Evolutionary conservation across 1,139 yeast genomes (phyloP), one percentile per base, ranked within the genome.

Genomic region (Komagataea norvegica): DNA sequence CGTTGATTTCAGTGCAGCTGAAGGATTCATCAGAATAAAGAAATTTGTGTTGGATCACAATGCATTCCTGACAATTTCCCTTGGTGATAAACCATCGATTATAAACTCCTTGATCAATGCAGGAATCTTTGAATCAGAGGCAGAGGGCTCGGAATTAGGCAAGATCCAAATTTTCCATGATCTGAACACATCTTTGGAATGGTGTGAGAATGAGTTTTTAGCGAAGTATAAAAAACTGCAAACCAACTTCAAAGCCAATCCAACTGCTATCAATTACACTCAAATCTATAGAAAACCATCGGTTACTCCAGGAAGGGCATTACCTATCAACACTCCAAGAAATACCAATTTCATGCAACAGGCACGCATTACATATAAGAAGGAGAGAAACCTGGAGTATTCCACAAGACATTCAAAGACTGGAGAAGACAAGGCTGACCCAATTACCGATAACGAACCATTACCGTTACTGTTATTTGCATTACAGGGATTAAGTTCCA

Each of bases 1-100:
- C 30, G 77, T 91, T 50, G 99, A 91, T 60, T 91, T 85, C 53
- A 84, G 95, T 27, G 97, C 97, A 0, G 95, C 96, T 6, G 98
- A 91, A 60, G 96, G 97, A 1, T 86, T 91, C 58, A 78, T 89
- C 50, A 70, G 96, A 49, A 83, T 93, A 46, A 78, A 86, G 56
- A 81, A 94, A 46, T 71, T 87, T 50, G 67, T 88, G 16, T 77
- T 76, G 44, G 80, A 83, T 18, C 81, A 77, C 47, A 70, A 70
- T 37, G 83, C 93, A 17, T 83, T 75, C 48, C 65, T 91, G 56
- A 72, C 89, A 20, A 72, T 91, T 30, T 81, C 95, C 1, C 85
- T 96, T 2, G 89, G 89, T 15, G 77, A 77, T 34, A 80, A 78
- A 34, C 70, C 70, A 27, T 72, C 72, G 24, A 79, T 81, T 23